These are phyloP conservation scores for Amanita subjunquillea DNA, from an alignment of 768 basidiomycete genomes.

Conservation along the genomic window DNA sequence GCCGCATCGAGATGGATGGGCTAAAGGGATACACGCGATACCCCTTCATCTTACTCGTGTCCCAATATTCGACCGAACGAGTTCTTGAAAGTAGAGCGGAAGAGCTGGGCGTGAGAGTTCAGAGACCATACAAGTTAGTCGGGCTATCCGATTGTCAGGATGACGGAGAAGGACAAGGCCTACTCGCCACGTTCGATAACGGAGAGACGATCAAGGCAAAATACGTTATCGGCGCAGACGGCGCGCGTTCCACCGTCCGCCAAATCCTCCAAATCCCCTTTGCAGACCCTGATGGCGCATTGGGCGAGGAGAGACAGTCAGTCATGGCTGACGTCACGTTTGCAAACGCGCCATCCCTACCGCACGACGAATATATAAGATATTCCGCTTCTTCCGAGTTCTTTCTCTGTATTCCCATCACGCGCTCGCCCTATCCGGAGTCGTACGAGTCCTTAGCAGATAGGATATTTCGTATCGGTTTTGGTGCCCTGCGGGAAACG, in stretches of 20 bases:
- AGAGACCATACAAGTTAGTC: constrained; percentile 27
- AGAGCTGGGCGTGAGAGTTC: constrained; percentile 20
- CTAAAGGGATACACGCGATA: constrained; percentile 31
- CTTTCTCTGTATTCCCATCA: constrained; percentile 26
- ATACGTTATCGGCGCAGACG: constrained; percentile 45
- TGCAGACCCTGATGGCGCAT: constrained; percentile 27
- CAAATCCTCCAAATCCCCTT: constrained; percentile 29
- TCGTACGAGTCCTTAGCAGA: constrained; percentile 6
- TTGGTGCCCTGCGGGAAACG: constrained; percentile 22
- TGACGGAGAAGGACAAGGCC: constrained; percentile 15
- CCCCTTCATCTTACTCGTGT: constrained; percentile 31
- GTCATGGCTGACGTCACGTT: constrained; percentile 38
- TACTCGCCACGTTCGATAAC: constrained; percentile 36
- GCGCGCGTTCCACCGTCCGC: constrained; percentile 36
- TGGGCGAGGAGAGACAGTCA: constrained; percentile 22
- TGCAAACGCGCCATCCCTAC: constrained; percentile 13
- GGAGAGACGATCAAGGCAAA: constrained; percentile 31
- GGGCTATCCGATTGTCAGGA: constrained; percentile 20
- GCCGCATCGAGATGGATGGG: constrained; percentile 18
- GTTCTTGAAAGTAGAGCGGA: constrained; percentile 24
- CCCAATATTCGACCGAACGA: constrained; percentile 34
- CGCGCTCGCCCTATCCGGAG: constrained; percentile 13
- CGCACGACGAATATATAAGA: constrained; percentile 11
- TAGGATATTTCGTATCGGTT: constrained; percentile 28
- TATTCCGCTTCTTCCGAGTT: constrained; percentile 20